phyloP scores from a whole-genome alignment of 2,329 filamentous ascomycete genomes.

The Sarocladium kiliense region DNA sequence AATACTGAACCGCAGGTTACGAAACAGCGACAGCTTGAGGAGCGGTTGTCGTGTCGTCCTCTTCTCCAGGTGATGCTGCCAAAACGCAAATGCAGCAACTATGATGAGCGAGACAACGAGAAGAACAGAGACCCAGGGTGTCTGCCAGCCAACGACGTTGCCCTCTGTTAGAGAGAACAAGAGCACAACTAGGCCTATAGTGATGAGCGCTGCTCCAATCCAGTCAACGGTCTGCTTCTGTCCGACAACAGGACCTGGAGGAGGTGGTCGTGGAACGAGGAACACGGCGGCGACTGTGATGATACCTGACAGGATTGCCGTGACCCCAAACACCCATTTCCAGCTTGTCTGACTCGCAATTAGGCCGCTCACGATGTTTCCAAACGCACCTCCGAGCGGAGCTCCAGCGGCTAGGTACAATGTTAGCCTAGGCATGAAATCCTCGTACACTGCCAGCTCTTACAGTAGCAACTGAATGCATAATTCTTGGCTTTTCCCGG shows the following conservation, averaged over 20 bases:
- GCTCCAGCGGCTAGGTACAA: constrained; percentile 48
- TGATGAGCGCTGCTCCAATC: constrained; percentile 60
- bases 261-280: constrained; percentile 51
- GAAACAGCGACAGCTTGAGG: constrained; percentile 63
- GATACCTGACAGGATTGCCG: constrained; percentile 53
- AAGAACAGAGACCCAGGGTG: constrained; percentile 55
- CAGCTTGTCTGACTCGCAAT: constrained; percentile 58
- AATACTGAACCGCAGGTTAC: constrained; percentile 52
- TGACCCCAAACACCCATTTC: constrained; percentile 64
- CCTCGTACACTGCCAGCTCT: constrained; percentile 10
- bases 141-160: constrained; percentile 63
- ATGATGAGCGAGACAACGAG: constrained; percentile 54
- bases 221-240: constrained; percentile 47
- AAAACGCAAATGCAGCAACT: constrained; percentile 50
- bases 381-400: constrained; percentile 58
- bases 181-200: constrained; percentile 54
- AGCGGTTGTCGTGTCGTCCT: constrained; percentile 41
- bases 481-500: constrained; percentile 67
- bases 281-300: constrained; percentile 53
- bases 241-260: constrained; percentile 13
- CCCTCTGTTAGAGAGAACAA: constrained; percentile 65
- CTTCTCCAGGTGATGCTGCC: constrained; percentile 46
- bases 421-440: background rate
- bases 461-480: constrained; percentile 59
- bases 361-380: constrained; percentile 59